Evolutionary conservation across 495 filamentous ascomycete species (phyloP).

Genomic region (Clavariopsis aquatica): DNA sequence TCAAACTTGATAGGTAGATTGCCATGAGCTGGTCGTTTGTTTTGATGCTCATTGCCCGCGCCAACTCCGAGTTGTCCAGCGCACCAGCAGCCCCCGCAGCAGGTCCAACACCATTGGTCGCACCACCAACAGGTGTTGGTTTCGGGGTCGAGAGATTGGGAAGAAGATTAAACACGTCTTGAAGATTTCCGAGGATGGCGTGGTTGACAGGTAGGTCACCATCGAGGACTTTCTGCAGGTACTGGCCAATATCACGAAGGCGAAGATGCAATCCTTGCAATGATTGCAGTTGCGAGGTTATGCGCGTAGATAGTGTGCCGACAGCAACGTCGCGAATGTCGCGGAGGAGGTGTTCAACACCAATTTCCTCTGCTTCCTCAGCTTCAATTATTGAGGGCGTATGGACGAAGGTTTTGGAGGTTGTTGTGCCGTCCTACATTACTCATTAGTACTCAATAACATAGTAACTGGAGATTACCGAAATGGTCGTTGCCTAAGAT

Average conservation of each 20-base stretch:
- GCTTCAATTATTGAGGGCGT: constrained; percentile 99
- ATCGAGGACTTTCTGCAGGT: constrained; percentile 93
- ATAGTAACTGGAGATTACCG: not conserved
- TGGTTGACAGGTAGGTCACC: constrained; percentile 93
- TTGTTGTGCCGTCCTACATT: constrained; percentile 89
- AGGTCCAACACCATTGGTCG: constrained; percentile 45
- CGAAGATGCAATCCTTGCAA: constrained; percentile 94
- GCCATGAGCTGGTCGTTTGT: constrained; percentile 98
- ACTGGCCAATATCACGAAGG: constrained; percentile 90
- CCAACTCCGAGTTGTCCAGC: constrained; percentile 76
- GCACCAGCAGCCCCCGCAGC: constrained; percentile 50
- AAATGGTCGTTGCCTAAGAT: not conserved
- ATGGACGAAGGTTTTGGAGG: constrained; percentile 96
- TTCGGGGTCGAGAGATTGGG: constrained; percentile 91
- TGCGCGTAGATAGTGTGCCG: constrained; percentile 94
- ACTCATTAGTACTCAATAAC: not conserved
- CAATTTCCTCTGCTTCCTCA: constrained; percentile 98
- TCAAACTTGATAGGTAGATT: constrained; percentile 94
- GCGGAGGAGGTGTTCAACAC: constrained; percentile 94
- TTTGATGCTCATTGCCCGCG: constrained; percentile 95
- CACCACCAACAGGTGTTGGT: constrained; percentile 41
- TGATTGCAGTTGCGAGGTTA: constrained; percentile 96
- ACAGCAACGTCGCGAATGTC: constrained; percentile 98
- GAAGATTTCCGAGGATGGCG: constrained; percentile 93
- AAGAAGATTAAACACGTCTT: constrained; percentile 98